These are phyloP conservation scores for Candida germanica DNA, from an alignment of 805 yeast genomes.

Conservation along the genomic window DNA sequence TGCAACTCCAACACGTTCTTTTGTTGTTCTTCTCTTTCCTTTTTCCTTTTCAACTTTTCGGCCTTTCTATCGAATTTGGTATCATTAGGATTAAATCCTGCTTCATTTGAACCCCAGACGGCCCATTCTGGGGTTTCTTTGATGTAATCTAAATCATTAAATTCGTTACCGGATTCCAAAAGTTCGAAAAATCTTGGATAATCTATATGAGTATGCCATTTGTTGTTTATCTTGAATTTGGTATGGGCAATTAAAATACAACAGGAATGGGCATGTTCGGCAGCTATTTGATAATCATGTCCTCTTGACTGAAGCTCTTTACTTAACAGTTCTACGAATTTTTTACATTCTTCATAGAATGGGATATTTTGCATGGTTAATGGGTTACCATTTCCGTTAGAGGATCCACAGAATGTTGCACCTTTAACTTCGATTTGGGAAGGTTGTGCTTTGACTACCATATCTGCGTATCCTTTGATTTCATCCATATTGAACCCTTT, in stretches of 20 bases:
- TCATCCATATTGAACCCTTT: slow-evolving; percentile 90
- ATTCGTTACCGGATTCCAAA: slow-evolving; percentile 60
- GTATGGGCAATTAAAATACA: slow-evolving; percentile 81
- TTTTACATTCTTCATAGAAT: slow-evolving; percentile 83
- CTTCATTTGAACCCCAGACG: slow-evolving; percentile 76
- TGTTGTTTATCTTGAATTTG: slow-evolving; percentile 64
- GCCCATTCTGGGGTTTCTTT: slow-evolving; percentile 90
- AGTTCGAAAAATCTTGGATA: slow-evolving; percentile 73
- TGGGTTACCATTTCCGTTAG: slow-evolving; percentile 79
- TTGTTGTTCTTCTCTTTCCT: slow-evolving; percentile 31
- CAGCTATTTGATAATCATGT: slow-evolving; percentile 76
- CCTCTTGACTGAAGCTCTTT: slow-evolving; percentile 64
- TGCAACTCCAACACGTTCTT: slow-evolving; percentile 5
- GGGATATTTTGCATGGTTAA: slow-evolving; percentile 95
- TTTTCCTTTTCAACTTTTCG: slow-evolving; percentile 49
- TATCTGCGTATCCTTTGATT: slow-evolving; percentile 76
- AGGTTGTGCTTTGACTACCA: slow-evolving; percentile 78
- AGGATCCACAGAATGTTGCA: slow-evolving; percentile 92
- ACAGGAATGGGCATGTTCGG: slow-evolving; percentile 94
- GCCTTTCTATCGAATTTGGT: slow-evolving; percentile 64
- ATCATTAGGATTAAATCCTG: slow-evolving; percentile 89
- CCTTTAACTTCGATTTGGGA: slow-evolving; percentile 91
- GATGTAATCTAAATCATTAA: slow-evolving; percentile 77
- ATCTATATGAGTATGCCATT: slow-evolving; percentile 89
- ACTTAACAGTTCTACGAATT: slow-evolving; percentile 64